Evolutionary conservation across 1,139 yeast species (phyloP), one percentile per base, ranked within the genome.

Genomic region (Spathaspora sp.): DNA sequence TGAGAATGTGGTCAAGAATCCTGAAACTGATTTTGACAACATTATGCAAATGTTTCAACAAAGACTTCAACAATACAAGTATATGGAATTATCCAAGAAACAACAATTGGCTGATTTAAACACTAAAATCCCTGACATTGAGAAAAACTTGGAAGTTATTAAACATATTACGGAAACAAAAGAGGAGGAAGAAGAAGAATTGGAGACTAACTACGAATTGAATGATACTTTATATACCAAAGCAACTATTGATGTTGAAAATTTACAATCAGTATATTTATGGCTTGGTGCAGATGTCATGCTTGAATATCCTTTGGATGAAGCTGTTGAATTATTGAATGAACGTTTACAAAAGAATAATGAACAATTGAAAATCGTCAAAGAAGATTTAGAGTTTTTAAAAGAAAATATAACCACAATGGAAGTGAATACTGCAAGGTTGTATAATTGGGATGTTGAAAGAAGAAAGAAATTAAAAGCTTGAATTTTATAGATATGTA

Each of bases 271-370:
- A 2, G 99, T 93, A 1, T 82, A 82, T 53, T 75, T 93, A 46
- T 93, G 99, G 99, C 76, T 93, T 17, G 99, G 99, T 9, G 98
- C 99, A 1, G 96, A 91, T 58, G 95, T 93, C 16, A 93, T 93
- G 99, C 74, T 95, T 58, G 99, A 93, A 63, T 93, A 93, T 63
- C 91, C 97, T 4, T 73, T 89, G 33, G 86, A 81, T 40, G 99
- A 93, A 63, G 99, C 99, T 1, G 77, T 84, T 43, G 83, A 73
- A 26, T 73, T 95, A 56, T 72, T 95, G 49, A 62, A 74, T 23
- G 78, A 77, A 38, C 82, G 93, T 61, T 75, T 91, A 52, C 66
- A 65, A 24, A 80, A 80, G 33, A 91, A 96, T 29, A 67, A 79
- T 55, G 73, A 76, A 43, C 86, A 81, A 54, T 73, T 85, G 55